Base-by-base conservation (phyloP, 2,329 filamentous ascomycete species). In the Epichloe hybrida region DNA sequence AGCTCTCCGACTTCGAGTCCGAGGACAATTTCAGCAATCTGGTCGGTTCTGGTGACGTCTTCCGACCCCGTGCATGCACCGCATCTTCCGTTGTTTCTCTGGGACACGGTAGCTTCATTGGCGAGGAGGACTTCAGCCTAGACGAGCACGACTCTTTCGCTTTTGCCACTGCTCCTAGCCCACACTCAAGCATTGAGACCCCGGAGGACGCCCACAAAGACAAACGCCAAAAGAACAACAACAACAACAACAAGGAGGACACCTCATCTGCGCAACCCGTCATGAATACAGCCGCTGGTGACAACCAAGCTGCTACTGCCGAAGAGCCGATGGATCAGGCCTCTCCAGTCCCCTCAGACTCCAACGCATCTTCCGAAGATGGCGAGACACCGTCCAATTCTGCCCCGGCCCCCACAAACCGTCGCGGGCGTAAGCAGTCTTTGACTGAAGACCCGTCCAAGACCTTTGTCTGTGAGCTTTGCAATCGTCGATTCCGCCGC, bases 401-500 rank as follows among this genome's bases (percentile, higher is more conserved):
- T 57, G 43, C 70, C 1, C 71, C 76, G 3, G 71, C 74, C 8
- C 84, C 85, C 9, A 80, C 86, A 59, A 95, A 88, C 70, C 90
- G 93, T 57, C 90, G 93, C 53, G 93, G 93, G 53, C 90, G 93
- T 69, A 98, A 98, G 82, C 93, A 98, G 73, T 97, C 93, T 1
- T 72, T 97, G 60, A 97, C 93, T 5, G 93, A 97, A 64, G 93
- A 98, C 62, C 93, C 93, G 1, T 94, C 88, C 62, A 98, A 98
- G 83, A 96, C 90, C 0, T 98, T 97, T 57, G 88, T 95, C 54
- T 98, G 93, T 73, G 89, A 90, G 51, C 79, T 96, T 21, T 98
- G 93, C 83, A 91, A 88, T 62, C 89, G 93, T 57, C 88, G 93
- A 54, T 98, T 98, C 84, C 86, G 93, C 55, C 88, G 93, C 55